Evolutionary conservation across 2,329 filamentous ascomycete genomes (phyloP).

Genomic region (Colletotrichum australisinense): DNA sequence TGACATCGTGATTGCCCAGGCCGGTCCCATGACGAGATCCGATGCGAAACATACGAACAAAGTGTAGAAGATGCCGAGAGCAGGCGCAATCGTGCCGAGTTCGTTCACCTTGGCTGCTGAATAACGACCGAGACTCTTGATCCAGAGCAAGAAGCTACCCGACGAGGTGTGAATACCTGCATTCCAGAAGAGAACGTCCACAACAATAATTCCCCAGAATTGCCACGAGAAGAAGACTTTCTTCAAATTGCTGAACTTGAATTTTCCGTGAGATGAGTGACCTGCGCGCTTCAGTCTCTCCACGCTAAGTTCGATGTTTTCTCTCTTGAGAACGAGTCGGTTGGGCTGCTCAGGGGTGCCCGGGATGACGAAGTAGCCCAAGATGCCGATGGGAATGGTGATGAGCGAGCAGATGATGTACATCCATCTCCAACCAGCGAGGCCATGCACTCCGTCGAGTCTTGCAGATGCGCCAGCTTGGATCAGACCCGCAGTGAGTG

Average conservation of each 20-base stretch:
- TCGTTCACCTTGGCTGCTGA: constrained; percentile 62
- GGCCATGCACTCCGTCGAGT: constrained; percentile 52
- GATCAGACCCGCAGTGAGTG: constrained; percentile 56
- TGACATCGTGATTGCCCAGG: constrained; percentile 47
- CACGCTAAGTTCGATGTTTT: constrained; percentile 40
- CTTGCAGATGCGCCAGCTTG: constrained; percentile 57
- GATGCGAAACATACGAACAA: constrained; percentile 29
- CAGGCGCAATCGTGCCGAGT: constrained; percentile 46
- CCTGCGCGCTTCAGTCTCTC: constrained; percentile 51
- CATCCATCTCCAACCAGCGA: constrained; percentile 59
- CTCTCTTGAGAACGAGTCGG: constrained; percentile 41
- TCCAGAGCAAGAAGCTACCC: constrained; percentile 50
- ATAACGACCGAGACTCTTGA: constrained; percentile 54
- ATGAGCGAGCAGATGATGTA: constrained; percentile 58
- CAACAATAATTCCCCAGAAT: constrained; percentile 47
- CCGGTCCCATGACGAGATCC: constrained; percentile 26
- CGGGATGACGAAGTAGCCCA: constrained; percentile 52
- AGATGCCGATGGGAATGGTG: constrained; percentile 53
- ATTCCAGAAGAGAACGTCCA: constrained; percentile 60
- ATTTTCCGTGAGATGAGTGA: constrained; percentile 51
- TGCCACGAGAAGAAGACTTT: constrained; percentile 52
- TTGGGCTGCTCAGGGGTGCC: constrained; percentile 46
- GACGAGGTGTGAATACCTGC: constrained; percentile 53
- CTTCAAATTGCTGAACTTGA: constrained; percentile 45
- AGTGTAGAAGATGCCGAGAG: constrained; percentile 24